These are phyloP conservation scores for Musa acuminata DNA, from an alignment of 176 grass and related monocot genomes.

Conservation along the genomic window DNA sequence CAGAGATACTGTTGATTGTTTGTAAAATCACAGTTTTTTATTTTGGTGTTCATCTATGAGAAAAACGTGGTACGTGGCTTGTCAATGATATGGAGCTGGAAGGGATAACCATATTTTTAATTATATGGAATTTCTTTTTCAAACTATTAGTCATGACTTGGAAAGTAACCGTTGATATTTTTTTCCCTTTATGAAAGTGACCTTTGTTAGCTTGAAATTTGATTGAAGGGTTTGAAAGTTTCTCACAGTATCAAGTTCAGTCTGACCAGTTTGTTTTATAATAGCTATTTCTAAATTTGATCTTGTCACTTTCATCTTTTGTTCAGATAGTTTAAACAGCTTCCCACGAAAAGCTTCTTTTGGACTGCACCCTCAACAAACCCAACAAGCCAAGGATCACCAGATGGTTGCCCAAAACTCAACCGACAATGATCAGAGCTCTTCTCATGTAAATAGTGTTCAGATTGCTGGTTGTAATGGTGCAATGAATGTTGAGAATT, in stretches of 20 bases:
- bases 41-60: too few relatives aligned
- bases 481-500: conserved; percentile 13
- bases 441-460: conserved; percentile 6
- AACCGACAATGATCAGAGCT: conserved; percentile 8
- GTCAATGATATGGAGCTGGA: too few relatives aligned
- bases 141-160: too few relatives aligned
- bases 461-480: conserved; percentile 18
- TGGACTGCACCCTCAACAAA: conserved; percentile 10
- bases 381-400: conserved; percentile 15
- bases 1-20: too few relatives aligned
- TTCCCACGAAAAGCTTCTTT: conserved; percentile 21
- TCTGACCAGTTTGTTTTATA: background rate
- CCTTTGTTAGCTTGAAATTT: too few relatives aligned
- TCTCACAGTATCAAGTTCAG: background rate
- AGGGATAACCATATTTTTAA: too few relatives aligned
- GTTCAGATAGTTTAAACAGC: conserved; percentile 35
- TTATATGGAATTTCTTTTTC: too few relatives aligned
- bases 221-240: background rate
- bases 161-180: too few relatives aligned
- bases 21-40: too few relatives aligned
- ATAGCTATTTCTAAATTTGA: background rate
- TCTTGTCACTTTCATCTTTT: background rate
- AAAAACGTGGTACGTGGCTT: background rate
- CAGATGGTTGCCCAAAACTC: conserved; percentile 12
- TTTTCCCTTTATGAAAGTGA: too few relatives aligned